phyloP scores from a whole-genome alignment of 2,329 filamentous ascomycete genomes.

The Chrysoporthe deuterocubensis region DNA sequence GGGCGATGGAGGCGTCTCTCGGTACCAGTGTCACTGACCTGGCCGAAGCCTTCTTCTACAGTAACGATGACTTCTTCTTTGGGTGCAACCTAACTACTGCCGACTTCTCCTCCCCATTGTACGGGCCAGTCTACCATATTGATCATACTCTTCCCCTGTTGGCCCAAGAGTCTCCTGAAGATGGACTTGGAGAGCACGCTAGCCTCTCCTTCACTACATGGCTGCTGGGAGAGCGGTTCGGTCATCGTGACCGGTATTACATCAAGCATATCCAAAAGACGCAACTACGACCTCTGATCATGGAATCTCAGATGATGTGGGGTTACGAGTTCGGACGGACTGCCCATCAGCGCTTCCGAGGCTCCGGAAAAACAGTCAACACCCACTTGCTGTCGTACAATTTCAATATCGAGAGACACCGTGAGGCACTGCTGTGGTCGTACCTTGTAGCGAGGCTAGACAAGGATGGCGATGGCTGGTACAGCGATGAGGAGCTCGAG shows the following conservation, averaged over 20 bases:
- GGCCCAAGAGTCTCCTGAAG: not conserved
- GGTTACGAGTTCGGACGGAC: not conserved
- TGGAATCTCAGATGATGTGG: slow-evolving; percentile 11
- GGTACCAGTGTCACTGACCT: slow-evolving; percentile 11
- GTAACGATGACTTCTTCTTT: slow-evolving; percentile 13
- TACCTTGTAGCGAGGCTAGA: slow-evolving; percentile 11
- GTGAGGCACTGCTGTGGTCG: slow-evolving; percentile 11
- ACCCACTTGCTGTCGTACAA: slow-evolving; percentile 11
- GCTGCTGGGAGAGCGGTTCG: slow-evolving; percentile 12
- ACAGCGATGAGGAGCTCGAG: slow-evolving; percentile 6
- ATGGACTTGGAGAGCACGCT: slow-evolving; percentile 6
- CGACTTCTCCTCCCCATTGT: slow-evolving; percentile 10
- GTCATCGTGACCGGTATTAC: slow-evolving; percentile 11
- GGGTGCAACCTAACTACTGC: slow-evolving; percentile 7
- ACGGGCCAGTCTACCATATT: slow-evolving; percentile 11
- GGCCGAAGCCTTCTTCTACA: slow-evolving; percentile 15
- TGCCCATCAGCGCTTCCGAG: slow-evolving; percentile 10
- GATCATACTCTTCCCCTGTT: slow-evolving; percentile 7
- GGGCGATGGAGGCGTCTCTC: slow-evolving; percentile 11
- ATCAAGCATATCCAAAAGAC: slow-evolving; percentile 14
- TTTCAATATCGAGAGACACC: slow-evolving; percentile 12
- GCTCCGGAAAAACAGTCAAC: slow-evolving; percentile 7
- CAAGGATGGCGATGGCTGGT: slow-evolving; percentile 11
- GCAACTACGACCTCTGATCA: slow-evolving; percentile 7
- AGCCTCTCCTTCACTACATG: slow-evolving; percentile 7